A percentile compares a stretch with the other conserved stretches of the same genome.
Conservation (phyloP, 352 stramenopile species). For the Phytophthora sp. region DNA sequence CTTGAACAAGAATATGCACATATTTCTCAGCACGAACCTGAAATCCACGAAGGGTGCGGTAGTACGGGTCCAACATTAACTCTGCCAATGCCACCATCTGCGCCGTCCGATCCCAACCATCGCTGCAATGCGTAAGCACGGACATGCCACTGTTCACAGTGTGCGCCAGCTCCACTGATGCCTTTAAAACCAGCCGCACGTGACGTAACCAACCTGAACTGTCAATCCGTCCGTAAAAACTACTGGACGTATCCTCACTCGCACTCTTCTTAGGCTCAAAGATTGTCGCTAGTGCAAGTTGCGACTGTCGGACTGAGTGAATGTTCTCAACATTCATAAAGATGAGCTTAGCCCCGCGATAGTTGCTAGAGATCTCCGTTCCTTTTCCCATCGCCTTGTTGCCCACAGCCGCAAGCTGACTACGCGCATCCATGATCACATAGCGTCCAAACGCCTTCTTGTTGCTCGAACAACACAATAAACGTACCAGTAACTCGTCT, state of each 20-base stretch:
- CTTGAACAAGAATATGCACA: neutral
- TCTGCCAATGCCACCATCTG: constrained; percentile 96
- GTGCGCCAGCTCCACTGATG: constrained; percentile 92
- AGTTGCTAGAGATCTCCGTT: constrained; percentile 96
- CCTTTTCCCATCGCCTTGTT: constrained; percentile 95
- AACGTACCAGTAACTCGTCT: constrained; percentile 76
- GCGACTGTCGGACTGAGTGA: constrained; percentile 95
- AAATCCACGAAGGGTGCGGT: constrained; percentile 97
- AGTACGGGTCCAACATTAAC: constrained; percentile 98
- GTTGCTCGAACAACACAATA: constrained; percentile 72
- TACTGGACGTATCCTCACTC: constrained; percentile 85
- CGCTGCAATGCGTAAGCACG: constrained; percentile 98
- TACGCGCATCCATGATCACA: constrained; percentile 85
- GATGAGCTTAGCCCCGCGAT: constrained; percentile 92
- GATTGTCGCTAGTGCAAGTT: constrained; percentile 85
- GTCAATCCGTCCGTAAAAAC: constrained; percentile 92
- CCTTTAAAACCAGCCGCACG: constrained; percentile 93
- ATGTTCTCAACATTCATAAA: constrained; percentile 99
- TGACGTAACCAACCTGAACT: constrained; percentile 96
- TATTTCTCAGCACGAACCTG: constrained; percentile 90
- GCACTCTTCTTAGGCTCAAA: constrained; percentile 78
- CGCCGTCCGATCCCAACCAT: constrained; percentile 99
- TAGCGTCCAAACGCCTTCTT: constrained; percentile 57
- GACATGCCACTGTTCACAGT: constrained; percentile 94
- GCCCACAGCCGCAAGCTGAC: constrained; percentile 83